Evolutionary conservation across 257 asterid species (phyloP), one percentile per base, ranked within the genome.

Genomic region (Plantago elongata): DNA sequence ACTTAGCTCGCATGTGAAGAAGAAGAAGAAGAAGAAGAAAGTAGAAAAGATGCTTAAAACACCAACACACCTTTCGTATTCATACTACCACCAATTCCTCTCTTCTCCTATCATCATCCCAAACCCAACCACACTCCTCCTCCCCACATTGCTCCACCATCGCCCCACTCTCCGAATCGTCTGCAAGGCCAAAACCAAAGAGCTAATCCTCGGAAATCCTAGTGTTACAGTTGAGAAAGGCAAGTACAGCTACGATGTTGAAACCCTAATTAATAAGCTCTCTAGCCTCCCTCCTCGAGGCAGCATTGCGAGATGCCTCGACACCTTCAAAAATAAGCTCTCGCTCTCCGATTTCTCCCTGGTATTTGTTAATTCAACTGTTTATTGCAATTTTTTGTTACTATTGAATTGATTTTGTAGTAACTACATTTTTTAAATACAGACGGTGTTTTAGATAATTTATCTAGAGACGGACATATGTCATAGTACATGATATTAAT

Each of bases 261-360:
- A 92, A 78, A 86, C 98, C 62, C 85, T 92, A 69, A 92, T 92
- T 80, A 83, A 92, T 81, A 92, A 92, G 77, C 97, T 92, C 64
- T 84, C 99, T 30, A 81, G 93, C 72, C 89, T 92, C 56, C 97
- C 99, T 7, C 98, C 99, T 9, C 96, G 98, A 10, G 98, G 98
- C 57, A 91, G 98, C 85, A 88, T 91, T 49, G 95, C 98, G 9
- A 91, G 98, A 15, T 88, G 96, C 70, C 88, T 91, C 16, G 98
- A 91, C 49, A 44, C 93, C 13, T 86, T 88, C 83, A 84, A 83
- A 65, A 86, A 81, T 85, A 88, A 89, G 85, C 83, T 92, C 45
- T 92, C 98, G n/a, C 87, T 86, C 57, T 76, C 90, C 16, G 97
- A 92, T 63, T 92, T 92, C 67, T 66, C 90, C 7, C 79, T 54